A percentile compares a stretch with the other conserved stretches of the same genome.
Evolutionary conservation across 148 eudicot species (phyloP).

Genomic region (Tetragonia tetragonoides): DNA sequence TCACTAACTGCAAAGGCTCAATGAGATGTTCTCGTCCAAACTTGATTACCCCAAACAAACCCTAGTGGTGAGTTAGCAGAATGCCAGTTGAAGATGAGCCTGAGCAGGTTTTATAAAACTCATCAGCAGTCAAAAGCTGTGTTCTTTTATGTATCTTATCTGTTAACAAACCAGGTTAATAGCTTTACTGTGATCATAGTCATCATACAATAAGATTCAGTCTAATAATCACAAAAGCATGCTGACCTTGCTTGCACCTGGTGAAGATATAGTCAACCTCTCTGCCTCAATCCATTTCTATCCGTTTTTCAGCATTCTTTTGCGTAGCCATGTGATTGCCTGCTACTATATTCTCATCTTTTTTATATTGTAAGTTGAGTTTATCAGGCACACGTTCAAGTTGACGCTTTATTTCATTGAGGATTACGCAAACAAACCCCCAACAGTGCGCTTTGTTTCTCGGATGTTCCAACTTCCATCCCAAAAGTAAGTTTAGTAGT

Average conservation of each 20-base stretch:
- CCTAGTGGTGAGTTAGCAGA: no score
- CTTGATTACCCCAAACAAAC: no score
- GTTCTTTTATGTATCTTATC: no score
- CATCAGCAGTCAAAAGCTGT: constrained; percentile 58
- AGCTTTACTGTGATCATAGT: background rate
- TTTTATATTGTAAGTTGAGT: background rate
- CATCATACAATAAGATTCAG: background rate
- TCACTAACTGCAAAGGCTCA: no score
- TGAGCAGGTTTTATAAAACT: constrained; percentile 74
- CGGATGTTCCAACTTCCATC: constrained; percentile 53
- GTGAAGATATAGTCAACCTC: constrained; percentile 37
- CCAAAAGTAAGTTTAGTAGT: constrained; percentile 42
- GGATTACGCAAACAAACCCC: constrained; percentile 69
- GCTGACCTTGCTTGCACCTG: constrained; percentile 68
- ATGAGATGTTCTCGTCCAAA: no score
- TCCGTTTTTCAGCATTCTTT: background rate
- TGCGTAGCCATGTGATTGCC: background rate
- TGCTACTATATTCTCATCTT: constrained; percentile 9
- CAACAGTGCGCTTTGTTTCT: constrained; percentile 62
- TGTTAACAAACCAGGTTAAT: constrained; percentile 22
- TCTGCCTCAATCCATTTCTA: no score
- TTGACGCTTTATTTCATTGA: constrained; percentile 60
- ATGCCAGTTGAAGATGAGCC: no score
- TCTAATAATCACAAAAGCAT: background rate
- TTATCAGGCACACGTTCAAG: constrained; percentile 60